Evolutionary conservation across 371 early-diverging fungal genomes (phyloP).

Genomic region (Mortierella sp.): DNA sequence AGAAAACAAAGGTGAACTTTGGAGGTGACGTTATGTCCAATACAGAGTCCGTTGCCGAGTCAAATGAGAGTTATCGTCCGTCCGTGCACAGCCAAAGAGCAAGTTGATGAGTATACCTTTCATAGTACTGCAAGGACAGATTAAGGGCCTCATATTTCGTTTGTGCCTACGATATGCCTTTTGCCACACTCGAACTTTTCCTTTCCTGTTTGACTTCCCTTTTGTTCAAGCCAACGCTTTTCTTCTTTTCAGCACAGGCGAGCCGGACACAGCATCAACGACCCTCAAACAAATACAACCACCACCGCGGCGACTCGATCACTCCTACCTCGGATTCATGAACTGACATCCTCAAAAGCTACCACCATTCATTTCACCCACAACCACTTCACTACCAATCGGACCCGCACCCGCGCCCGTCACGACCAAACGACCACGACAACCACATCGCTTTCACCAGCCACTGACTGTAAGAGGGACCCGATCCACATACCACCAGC

Average conservation of each 20-base stretch:
- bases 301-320: not conserved
- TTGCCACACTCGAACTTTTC: no score
- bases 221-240: not conserved
- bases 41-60: no score
- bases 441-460: not conserved
- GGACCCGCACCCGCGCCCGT: constrained; percentile 1
- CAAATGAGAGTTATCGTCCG: no score
- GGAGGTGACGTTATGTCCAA: no score
- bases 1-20: no score
- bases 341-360: constrained; percentile 22
- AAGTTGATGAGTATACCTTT: no score
- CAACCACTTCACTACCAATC: not conserved
- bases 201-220: no score
- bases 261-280: not conserved
- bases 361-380: constrained; percentile 7
- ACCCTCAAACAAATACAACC: not conserved
- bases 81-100: no score
- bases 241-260: no score
- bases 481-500: constrained; percentile 23
- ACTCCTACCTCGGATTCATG: constrained; percentile 11
- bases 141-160: no score
- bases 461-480: constrained; percentile 3
- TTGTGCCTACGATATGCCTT: no score
- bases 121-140: no score
- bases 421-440: not conserved